A percentile compares a stretch with the other conserved stretches of the same genome.
Conservation (phyloP, 768 basidiomycete species). For the Naganishia friedmannii region DNA sequence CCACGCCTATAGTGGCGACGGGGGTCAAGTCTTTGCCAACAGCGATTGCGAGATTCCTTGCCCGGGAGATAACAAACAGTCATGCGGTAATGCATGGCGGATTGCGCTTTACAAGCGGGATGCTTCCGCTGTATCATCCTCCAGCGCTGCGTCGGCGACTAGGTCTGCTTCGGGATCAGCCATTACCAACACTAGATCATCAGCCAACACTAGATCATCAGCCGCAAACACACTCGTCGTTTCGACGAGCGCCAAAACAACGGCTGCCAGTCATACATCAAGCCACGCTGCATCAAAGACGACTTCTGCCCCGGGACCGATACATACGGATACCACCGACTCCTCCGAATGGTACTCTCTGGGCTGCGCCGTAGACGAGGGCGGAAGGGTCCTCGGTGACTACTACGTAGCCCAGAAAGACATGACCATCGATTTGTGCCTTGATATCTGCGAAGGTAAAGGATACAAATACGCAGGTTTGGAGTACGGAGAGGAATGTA, state of each 20-base stretch:
- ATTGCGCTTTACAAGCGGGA: constrained; percentile 44
- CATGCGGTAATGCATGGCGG: constrained; percentile 48
- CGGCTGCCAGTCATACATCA: constrained; percentile 27
- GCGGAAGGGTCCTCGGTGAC: constrained; percentile 37
- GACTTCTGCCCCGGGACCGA: constrained; percentile 33
- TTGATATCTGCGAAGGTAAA: constrained; percentile 44
- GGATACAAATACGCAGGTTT: constrained; percentile 50
- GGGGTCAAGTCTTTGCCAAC: constrained; percentile 36
- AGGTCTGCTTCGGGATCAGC: constrained; percentile 21
- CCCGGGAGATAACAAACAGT: constrained; percentile 44
- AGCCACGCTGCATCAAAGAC: constrained; percentile 27
- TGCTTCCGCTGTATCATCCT: constrained; percentile 30
- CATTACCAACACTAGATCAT: background rate
- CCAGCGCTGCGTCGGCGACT: constrained; percentile 36
- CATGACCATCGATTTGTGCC: constrained; percentile 50
- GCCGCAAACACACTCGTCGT: background rate
- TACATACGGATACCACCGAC: constrained; percentile 34
- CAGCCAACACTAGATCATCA: background rate
- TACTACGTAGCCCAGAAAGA: constrained; percentile 21
- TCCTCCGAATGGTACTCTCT: constrained; percentile 48
- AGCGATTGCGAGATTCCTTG: constrained; percentile 45
- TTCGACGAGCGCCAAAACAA: constrained; percentile 26
- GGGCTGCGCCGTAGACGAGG: constrained; percentile 47
- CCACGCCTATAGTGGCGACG: constrained; percentile 40
- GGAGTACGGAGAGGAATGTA: constrained; percentile 51